phyloP scores from a whole-genome alignment of 805 yeast species.

The Sugiyamaella valdiviana region DNA sequence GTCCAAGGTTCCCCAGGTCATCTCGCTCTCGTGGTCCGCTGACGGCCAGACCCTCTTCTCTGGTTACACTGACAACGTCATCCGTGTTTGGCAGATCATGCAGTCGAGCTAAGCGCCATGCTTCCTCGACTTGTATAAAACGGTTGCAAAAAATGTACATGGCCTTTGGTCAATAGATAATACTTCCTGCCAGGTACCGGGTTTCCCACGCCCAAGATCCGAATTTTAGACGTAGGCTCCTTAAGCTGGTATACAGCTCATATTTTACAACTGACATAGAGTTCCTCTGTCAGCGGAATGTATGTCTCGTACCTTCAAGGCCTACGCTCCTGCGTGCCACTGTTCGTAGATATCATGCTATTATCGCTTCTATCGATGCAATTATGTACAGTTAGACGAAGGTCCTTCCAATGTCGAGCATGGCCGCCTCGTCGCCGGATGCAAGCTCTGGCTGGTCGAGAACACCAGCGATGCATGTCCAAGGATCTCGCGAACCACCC shows the following conservation, averaged over 20 bases:
- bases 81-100: conserved; percentile 99
- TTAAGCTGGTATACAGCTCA: too few relatives aligned
- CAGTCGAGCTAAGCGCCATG: conserved; percentile 31
- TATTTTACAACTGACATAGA: too few relatives aligned
- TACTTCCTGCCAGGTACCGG: too few relatives aligned
- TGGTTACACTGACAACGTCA: conserved; percentile 99
- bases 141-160: neutral
- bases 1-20: conserved; percentile 96
- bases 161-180: conserved; percentile 2
- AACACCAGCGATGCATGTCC: conserved; percentile 77
- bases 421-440: conserved; percentile 66
- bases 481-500: conserved; percentile 93
- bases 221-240: too few relatives aligned
- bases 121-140: neutral
- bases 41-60: conserved; percentile 99
- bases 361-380: neutral
- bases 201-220: too few relatives aligned
- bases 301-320: too few relatives aligned
- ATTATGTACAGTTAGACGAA: neutral
- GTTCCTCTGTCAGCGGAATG: too few relatives aligned
- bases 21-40: conserved; percentile 99
- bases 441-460: conserved; percentile 56
- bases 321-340: neutral
- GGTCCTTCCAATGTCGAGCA: conserved; percentile 30
- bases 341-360: neutral